Evolutionary conservation across 805 yeast species (phyloP), one percentile per base, ranked within the genome.

Genomic region (Candida coquimbonensis): DNA sequence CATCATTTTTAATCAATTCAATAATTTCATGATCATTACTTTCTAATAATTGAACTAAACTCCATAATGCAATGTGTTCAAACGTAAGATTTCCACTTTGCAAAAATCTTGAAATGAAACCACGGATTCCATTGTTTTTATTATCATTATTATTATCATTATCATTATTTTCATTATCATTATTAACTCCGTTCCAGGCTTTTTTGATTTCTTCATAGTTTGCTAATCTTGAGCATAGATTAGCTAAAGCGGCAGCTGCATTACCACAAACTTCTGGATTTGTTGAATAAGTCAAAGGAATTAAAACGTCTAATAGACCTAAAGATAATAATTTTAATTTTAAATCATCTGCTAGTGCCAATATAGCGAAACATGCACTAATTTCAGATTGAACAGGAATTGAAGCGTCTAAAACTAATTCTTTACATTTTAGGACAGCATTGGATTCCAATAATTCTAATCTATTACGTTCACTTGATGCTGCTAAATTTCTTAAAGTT

Each of bases 61-160:
- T 91, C 99, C 99, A 93, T 49, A 90, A 77, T 1, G 98, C 96
- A 67, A 93, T 93, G 64, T 93, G 99, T 67, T 93, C 98, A 66
- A 93, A 93, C 0, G 98, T 93, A 13, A 95, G 84, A 63, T 90
- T 93, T 36, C 83, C 83, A 58, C 88, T 78, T 50, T 80, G 80
- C 59, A 93, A 72, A 63, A 91, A 93, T 57, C 90, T 72, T 33
- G 80, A 72, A 52, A 93, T 73, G 61, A 93, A 93, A 26, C 89
- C 93, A 50, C 79, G 75, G 48, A 93, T 83, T 47, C 98, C 98
- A 49, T 33, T 33, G 6, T 87, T 89, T 42, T 76, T 78, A 38
- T 96, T 95, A 29, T 16, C n/a, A 27, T 16, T 27, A 27, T 39
- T n/a, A 21, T 31, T n/a, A 24, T 40, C 31, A 29, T 29, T 13